These are phyloP conservation scores for Solanum dulcamara DNA, from an alignment of 257 asterid species.

Conservation along the genomic window DNA sequence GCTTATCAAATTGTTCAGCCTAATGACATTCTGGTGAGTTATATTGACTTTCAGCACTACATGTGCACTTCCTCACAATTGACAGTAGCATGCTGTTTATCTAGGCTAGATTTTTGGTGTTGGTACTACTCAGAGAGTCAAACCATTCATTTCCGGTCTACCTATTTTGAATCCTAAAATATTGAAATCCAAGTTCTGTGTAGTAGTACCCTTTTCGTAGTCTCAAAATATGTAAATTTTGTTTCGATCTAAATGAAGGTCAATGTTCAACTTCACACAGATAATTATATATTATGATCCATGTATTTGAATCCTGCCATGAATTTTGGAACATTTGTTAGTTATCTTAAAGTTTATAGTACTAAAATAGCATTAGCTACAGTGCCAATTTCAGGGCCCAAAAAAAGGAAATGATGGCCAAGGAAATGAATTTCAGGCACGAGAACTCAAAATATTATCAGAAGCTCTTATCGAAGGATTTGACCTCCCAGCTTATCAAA, in stretches of 20 bases:
- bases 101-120: background rate
- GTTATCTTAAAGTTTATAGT: background rate
- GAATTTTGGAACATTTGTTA: background rate
- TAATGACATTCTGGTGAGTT: constrained; percentile 10
- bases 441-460: no score
- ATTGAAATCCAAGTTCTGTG: background rate
- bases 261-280: background rate
- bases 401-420: background rate
- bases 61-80: background rate
- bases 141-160: background rate
- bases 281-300: background rate
- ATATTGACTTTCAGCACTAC: background rate
- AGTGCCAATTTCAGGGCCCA: background rate
- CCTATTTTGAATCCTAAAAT: background rate
- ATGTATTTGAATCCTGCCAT: background rate
- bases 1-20: constrained; percentile 2
- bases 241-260: no score
- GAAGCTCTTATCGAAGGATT: background rate
- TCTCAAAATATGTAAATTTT: background rate
- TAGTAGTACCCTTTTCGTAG: background rate
- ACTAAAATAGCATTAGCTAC: background rate
- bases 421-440: background rate
- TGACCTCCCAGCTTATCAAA: no score
- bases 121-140: background rate
- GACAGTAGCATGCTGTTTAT: background rate